phyloP scores from a whole-genome alignment of 768 basidiomycete species.

The Tulasnella sp. region DNA sequence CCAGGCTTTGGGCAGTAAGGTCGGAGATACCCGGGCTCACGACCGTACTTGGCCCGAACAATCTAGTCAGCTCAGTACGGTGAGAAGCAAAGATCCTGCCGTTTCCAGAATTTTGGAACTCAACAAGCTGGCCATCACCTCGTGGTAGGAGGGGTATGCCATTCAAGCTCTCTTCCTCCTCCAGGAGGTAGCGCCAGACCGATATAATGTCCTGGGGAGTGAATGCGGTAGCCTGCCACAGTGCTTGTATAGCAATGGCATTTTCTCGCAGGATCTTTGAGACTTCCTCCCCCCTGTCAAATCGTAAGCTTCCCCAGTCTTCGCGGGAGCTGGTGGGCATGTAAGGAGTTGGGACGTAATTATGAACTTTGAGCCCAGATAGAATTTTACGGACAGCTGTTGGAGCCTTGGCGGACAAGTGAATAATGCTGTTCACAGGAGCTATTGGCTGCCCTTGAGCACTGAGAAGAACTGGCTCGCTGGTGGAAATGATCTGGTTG shows the following conservation, averaged over 20 bases:
- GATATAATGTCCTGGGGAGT: not conserved
- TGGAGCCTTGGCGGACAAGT: not conserved
- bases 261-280: not conserved
- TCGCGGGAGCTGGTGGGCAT: not conserved
- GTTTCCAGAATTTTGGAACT: not conserved
- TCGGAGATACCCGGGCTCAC: not conserved
- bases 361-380: not conserved
- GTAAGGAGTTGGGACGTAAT: not conserved
- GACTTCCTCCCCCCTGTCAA: not conserved
- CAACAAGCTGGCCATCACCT: not conserved
- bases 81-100: conserved; percentile 13
- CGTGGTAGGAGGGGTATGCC: conserved; percentile 1
- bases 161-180: not conserved
- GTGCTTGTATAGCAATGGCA: not conserved
- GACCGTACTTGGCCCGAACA: conserved; percentile 10
- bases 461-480: not conserved
- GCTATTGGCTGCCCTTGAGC: not conserved
- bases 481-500: conserved; percentile 9
- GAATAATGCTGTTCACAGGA: not conserved
- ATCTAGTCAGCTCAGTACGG: not conserved
- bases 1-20: not conserved
- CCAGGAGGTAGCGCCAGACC: not conserved
- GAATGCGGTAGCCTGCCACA: not conserved
- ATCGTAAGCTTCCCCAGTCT: conserved; percentile 16
- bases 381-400: not conserved